Evolutionary conservation across 2,329 filamentous ascomycete species (phyloP).

Genomic region (Lecanicillium sp.): DNA sequence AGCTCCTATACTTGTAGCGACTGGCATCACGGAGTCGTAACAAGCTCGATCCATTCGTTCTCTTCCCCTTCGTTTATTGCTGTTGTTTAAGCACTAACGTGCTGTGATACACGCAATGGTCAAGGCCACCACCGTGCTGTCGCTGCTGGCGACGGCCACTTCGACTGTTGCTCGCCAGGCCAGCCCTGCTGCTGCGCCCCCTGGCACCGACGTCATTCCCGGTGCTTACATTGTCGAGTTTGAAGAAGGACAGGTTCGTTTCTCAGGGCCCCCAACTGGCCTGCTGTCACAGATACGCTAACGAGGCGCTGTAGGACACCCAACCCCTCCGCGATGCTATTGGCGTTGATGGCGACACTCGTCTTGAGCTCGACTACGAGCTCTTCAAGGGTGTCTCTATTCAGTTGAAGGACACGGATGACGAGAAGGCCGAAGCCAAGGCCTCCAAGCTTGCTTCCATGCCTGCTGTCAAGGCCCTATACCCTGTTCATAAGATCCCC

Average conservation of each 20-base stretch:
- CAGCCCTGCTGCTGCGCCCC: background rate
- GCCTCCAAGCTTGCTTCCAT: constrained; percentile 32
- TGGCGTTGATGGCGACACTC: constrained; percentile 31
- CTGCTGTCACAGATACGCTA: background rate
- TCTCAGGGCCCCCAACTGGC: background rate
- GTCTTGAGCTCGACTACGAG: constrained; percentile 40
- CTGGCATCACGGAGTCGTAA: background rate
- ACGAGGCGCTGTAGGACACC: constrained; percentile 17
- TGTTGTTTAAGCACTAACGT: background rate
- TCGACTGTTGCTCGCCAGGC: constrained; percentile 13
- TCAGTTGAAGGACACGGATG: constrained; percentile 34
- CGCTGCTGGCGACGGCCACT: constrained; percentile 26
- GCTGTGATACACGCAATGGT: constrained; percentile 25
- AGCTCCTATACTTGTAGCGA: background rate
- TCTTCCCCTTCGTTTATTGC: background rate
- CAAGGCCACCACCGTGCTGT: constrained; percentile 22
- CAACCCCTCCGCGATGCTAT: constrained; percentile 30
- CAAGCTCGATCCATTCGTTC: constrained; percentile 1
- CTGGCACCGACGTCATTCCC: constrained; percentile 22
- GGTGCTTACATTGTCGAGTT: constrained; percentile 48
- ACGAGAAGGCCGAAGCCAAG: constrained; percentile 33
- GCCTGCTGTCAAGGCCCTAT: constrained; percentile 39
- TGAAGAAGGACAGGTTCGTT: constrained; percentile 37
- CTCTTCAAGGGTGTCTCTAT: constrained; percentile 49
- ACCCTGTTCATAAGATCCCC: constrained; percentile 38